Evolutionary conservation across 2,329 filamentous ascomycete genomes (phyloP).

Genomic region (Scytalidium lignicola): DNA sequence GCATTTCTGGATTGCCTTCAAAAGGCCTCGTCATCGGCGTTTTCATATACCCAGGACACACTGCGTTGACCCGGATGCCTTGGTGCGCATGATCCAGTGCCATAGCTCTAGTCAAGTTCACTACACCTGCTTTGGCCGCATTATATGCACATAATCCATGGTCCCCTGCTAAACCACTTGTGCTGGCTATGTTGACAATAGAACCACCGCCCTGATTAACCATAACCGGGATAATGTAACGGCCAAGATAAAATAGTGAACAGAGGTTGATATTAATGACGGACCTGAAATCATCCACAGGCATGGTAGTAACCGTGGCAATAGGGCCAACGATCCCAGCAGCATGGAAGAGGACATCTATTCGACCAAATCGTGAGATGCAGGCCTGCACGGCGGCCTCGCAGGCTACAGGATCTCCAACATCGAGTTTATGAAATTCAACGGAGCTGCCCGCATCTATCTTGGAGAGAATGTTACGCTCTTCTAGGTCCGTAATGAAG

Average conservation of each 20-base stretch:
- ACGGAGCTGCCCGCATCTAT: too few relatives aligned
- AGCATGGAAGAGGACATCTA: not conserved
- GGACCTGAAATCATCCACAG: too few relatives aligned
- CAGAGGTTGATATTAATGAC: not conserved
- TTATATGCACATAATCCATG: not conserved
- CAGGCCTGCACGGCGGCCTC: not conserved
- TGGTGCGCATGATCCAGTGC: conserved; percentile 45
- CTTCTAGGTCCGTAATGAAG: too few relatives aligned
- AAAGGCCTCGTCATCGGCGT: conserved; percentile 38
- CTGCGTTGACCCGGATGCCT: conserved; percentile 48
- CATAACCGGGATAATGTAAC: conserved; percentile 2
- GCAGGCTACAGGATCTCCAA: not conserved
- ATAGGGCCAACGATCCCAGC: not conserved
- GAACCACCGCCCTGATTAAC: conserved; percentile 30
- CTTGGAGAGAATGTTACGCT: too few relatives aligned
- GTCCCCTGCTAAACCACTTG: conserved; percentile 40
- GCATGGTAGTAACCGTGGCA: not conserved
- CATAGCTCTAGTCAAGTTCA: conserved; percentile 52
- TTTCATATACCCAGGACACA: conserved; percentile 47
- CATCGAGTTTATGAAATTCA: too few relatives aligned
- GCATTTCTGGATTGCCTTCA: not conserved
- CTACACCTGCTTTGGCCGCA: conserved; percentile 22
- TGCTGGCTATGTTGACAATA: conserved; percentile 59
- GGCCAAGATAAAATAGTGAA: not conserved
- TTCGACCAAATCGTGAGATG: not conserved